These are phyloP conservation scores for Dissophora ornata DNA, from an alignment of 192 early-diverging fungal species.

Conservation along the genomic window DNA sequence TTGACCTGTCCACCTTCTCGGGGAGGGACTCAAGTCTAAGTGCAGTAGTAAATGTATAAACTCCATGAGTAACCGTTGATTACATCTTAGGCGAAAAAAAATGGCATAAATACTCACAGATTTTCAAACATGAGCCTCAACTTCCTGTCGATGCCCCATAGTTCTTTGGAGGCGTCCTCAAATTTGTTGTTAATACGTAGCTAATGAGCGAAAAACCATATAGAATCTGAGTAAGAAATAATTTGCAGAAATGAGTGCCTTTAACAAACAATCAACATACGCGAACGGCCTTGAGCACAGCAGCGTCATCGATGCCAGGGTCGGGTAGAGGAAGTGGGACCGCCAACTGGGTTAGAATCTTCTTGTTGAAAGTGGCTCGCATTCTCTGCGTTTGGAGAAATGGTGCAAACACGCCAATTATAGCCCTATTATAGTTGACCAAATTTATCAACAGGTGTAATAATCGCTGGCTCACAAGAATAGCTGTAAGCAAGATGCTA, in stretches of 20 bases:
- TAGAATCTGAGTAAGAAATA: not conserved
- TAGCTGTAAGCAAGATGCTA: not conserved
- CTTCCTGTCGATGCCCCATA: conserved; percentile 14
- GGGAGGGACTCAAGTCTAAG: conserved; percentile 19
- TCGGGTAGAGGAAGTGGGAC: conserved; percentile 4
- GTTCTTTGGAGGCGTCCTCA: conserved; percentile 12
- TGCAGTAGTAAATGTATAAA: not conserved
- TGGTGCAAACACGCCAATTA: conserved; percentile 20
- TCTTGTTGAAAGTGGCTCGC: conserved; percentile 11
- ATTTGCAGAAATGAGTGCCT: not conserved
- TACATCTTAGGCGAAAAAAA: conserved; percentile 2
- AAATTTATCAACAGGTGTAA: conserved; percentile 4
- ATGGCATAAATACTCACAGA: conserved; percentile 6
- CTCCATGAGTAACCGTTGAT: not conserved
- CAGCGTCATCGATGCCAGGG: conserved; percentile 22
- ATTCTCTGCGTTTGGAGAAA: conserved; percentile 19
- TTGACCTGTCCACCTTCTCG: conserved; percentile 16
- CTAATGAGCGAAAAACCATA: not conserved
- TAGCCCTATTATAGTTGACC: conserved; percentile 4
- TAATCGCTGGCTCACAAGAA: not conserved
- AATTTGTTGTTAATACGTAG: conserved; percentile 22
- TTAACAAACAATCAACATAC: conserved; percentile 8
- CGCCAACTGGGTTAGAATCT: conserved; percentile 17
- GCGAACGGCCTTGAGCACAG: conserved; percentile 21
- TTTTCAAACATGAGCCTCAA: conserved; percentile 14